phyloP scores from a whole-genome alignment of 2,329 filamentous ascomycete species.

The Zymoseptoria pseudotritici region DNA sequence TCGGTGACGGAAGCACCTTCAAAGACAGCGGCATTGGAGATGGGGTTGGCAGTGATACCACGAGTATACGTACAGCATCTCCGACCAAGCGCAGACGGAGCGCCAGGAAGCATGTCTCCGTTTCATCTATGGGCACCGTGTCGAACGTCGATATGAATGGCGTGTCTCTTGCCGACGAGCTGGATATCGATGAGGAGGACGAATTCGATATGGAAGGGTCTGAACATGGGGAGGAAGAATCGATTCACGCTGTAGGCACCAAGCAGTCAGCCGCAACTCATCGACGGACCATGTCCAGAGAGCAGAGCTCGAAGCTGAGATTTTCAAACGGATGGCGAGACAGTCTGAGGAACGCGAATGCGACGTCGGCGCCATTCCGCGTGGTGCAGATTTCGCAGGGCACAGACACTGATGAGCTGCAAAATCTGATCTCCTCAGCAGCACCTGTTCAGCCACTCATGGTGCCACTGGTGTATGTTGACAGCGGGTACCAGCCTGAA shows the following conservation, averaged over 20 bases:
- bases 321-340: neutral
- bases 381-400: neutral
- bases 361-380: neutral
- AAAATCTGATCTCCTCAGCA: neutral
- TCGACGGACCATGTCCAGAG: slow-evolving; percentile 6
- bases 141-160: slow-evolving; percentile 46
- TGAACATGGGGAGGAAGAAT: slow-evolving; percentile 62
- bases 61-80: slow-evolving; percentile 53
- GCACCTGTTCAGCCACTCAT: neutral
- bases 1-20: slow-evolving; percentile 49
- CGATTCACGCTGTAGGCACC: slow-evolving; percentile 36
- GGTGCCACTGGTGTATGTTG: neutral
- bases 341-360: neutral
- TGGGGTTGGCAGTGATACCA: slow-evolving; percentile 53
- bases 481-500: neutral
- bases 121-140: slow-evolving; percentile 18
- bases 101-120: slow-evolving; percentile 18
- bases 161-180: slow-evolving; percentile 73
- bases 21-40: slow-evolving; percentile 51
- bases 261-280: slow-evolving; percentile 28
- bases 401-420: slow-evolving; percentile 8
- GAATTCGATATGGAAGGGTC: slow-evolving; percentile 44
- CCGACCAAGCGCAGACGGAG: slow-evolving; percentile 27
- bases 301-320: slow-evolving; percentile 4
- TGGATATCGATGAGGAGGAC: slow-evolving; percentile 78